Evolutionary conservation across 768 basidiomycete species (phyloP).

Genomic region (Tylopilus rubrobrunneus): DNA sequence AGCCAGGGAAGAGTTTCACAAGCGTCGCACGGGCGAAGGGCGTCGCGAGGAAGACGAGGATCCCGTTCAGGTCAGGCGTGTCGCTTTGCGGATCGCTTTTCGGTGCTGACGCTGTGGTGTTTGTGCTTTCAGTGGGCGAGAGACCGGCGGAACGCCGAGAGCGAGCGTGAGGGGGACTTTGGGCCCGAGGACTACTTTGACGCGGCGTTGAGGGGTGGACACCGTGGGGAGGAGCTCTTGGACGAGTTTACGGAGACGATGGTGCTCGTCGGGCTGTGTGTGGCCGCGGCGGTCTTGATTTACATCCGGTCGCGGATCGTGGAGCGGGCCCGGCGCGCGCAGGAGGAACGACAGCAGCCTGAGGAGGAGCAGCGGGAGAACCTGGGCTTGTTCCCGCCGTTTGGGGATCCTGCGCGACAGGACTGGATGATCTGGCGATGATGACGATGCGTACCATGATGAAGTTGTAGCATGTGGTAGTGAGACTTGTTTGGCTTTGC

Average conservation of each 20-base stretch:
- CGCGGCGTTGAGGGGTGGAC: slow-evolving; percentile 53
- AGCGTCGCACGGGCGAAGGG: slow-evolving; percentile 44
- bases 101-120: slow-evolving; percentile 3
- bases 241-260: slow-evolving; percentile 81
- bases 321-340: slow-evolving; percentile 65
- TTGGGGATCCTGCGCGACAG: slow-evolving; percentile 58
- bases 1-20: slow-evolving; percentile 73
- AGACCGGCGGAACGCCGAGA: slow-evolving; percentile 66
- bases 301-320: slow-evolving; percentile 79
- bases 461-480: no score
- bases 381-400: slow-evolving; percentile 55
- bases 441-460: no score
- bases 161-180: slow-evolving; percentile 69
- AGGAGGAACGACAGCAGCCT: slow-evolving; percentile 43
- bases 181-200: slow-evolving; percentile 84
- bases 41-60: slow-evolving; percentile 57
- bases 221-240: slow-evolving; percentile 58
- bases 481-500: slow-evolving; percentile 23
- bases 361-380: slow-evolving; percentile 25
- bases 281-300: slow-evolving; percentile 68
- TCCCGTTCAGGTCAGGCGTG: slow-evolving; percentile 56
- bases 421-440: slow-evolving; percentile 60
- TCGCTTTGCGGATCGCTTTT: not conserved
- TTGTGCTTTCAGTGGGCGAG: slow-evolving; percentile 71
- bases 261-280: slow-evolving; percentile 68